Evolutionary conservation across 495 filamentous ascomycete genomes (phyloP), one percentile per base, ranked within the genome.

Genomic region (Xylaria intraflava): DNA sequence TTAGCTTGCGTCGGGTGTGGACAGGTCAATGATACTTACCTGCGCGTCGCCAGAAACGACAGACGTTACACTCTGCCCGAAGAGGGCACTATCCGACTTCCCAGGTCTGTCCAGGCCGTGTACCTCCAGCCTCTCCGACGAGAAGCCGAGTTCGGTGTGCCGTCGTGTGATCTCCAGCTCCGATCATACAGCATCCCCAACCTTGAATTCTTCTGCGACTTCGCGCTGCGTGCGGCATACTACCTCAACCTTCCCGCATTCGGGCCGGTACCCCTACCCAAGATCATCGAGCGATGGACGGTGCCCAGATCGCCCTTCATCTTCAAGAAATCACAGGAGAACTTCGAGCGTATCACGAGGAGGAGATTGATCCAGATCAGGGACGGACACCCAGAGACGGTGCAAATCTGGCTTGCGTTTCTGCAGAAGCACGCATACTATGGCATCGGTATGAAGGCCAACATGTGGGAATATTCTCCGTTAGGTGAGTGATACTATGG

Each of bases 391-490:
- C 83, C 89, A 11, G 89, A 96, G 69, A 82, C 80, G 3, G 90
- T 98, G 31, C 84, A 93, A 69, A 63, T 87, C 22, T 98, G 93
- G 93, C 70, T 98, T 40, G 91, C 88, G 11, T 97, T 93, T 57
- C 66, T 98, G 57, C 81, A 83, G 67, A 95, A 93, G 71, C 84
- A 95, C 64, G 83, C 86, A 12, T 96, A 92, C 66, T 88, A 94
- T 65, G 93, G 94, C 8, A 84, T 97, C 23, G 93, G 93, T 62
- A 95, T 98, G 91, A 98, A 98, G 78, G 92, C 94, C 22, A 96
- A 98, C 64, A 78, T 97, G 42, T 98, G 86, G 85, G 87, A 92
- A 64, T 86, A 86, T 73, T 82, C 86, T 60, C 80, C 78, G 52
- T 64, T 95, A 27, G 86, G 88, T 74, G 70, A 46, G 75, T 72